Percentiles rank a stretch among this genome's conserved stretches.
Conservation (phyloP, 352 stramenopile genomes). For the Phytophthora podocarpi region DNA sequence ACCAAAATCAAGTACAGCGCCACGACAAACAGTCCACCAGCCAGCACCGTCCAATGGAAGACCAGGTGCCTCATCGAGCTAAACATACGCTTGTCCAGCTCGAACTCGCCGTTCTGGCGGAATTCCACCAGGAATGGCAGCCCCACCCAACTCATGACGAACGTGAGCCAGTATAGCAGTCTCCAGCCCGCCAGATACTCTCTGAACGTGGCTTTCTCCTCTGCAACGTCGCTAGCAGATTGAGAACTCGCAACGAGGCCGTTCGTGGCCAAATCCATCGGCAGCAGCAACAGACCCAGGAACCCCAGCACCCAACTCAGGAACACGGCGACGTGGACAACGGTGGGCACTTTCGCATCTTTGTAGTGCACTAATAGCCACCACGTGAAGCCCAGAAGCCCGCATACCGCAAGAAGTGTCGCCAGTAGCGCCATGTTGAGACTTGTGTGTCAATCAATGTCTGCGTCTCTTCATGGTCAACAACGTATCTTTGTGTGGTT, state of each 20-base stretch:
- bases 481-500: slow-evolving; percentile 5
- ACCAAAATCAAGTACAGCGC: slow-evolving; percentile 66
- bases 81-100: slow-evolving; percentile 36
- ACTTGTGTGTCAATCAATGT: slow-evolving; percentile 12
- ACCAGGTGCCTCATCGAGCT: slow-evolving; percentile 49
- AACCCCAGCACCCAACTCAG: slow-evolving; percentile 67
- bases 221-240: neutral
- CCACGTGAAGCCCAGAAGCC: slow-evolving; percentile 65
- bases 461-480: slow-evolving; percentile 18
- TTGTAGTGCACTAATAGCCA: slow-evolving; percentile 63
- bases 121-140: slow-evolving; percentile 72
- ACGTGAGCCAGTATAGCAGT: slow-evolving; percentile 71
- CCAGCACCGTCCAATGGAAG: slow-evolving; percentile 64
- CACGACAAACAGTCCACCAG: slow-evolving; percentile 25
- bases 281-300: slow-evolving; percentile 61
- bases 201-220: slow-evolving; percentile 3
- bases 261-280: slow-evolving; percentile 61
- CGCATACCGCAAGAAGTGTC: slow-evolving; percentile 44
- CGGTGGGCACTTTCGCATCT: slow-evolving; percentile 42
- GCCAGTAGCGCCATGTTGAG: slow-evolving; percentile 47
- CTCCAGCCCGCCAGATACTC: slow-evolving; percentile 52
- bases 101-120: slow-evolving; percentile 67
- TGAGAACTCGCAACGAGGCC: slow-evolving; percentile 22
- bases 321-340: slow-evolving; percentile 56
- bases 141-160: slow-evolving; percentile 64